Evolutionary conservation across 2,329 filamentous ascomycete genomes (phyloP).

Genomic region (Fusarium anthophilum): DNA sequence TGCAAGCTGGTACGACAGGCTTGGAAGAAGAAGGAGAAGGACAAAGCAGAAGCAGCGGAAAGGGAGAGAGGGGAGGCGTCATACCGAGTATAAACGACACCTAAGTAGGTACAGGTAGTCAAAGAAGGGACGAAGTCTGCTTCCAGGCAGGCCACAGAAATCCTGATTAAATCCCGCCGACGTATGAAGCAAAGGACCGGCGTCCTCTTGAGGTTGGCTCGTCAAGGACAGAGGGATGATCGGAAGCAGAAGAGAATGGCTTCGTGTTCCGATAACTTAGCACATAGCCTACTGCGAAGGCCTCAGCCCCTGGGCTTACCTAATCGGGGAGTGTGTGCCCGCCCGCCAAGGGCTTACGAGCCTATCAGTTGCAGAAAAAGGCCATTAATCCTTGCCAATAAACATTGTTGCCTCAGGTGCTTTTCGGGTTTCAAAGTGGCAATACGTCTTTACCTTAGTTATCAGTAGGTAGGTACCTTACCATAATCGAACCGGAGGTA

Average conservation of each 20-base stretch:
- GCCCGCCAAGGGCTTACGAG: conserved; percentile 18
- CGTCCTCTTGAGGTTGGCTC: conserved; percentile 42
- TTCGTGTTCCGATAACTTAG: conserved; percentile 30
- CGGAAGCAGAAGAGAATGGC: conserved; percentile 34
- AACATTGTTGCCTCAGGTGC: conserved; percentile 37
- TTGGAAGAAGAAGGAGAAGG: conserved; percentile 12
- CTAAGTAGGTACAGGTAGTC: conserved; percentile 22
- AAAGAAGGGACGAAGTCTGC: conserved; percentile 50
- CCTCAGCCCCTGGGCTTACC: conserved; percentile 43
- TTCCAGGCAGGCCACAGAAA: conserved; percentile 51
- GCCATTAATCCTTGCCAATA: conserved; percentile 24
- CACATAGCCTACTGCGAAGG: conserved; percentile 12
- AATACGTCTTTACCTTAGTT: not conserved
- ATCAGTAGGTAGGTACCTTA: not conserved
- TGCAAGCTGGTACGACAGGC: conserved; percentile 21
- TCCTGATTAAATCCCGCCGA: conserved; percentile 43
- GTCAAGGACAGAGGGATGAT: conserved; percentile 33
- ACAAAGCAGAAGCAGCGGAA: not conserved
- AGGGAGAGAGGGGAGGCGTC: conserved; percentile 12
- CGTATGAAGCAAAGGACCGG: conserved; percentile 41
- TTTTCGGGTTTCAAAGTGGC: not conserved
- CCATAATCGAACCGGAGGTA: not conserved
- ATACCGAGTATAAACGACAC: conserved; percentile 44
- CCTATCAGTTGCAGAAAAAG: conserved; percentile 16
- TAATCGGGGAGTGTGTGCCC: conserved; percentile 25